Evolutionary conservation across 164 flowering plant species (phyloP).

Genomic region (Platanus orientalis): DNA sequence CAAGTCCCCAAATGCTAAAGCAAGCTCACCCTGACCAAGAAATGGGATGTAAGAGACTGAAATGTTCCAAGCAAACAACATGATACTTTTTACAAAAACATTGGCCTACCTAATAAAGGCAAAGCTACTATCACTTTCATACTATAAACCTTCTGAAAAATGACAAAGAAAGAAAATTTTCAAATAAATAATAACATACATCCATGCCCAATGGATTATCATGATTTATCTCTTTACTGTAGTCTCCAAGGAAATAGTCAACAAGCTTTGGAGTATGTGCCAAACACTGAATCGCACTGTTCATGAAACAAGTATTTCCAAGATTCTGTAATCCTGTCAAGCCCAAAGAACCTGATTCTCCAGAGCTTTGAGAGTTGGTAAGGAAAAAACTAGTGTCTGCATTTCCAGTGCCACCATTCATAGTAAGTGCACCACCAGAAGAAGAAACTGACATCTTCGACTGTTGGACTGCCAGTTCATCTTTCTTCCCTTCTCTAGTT

Average conservation of each 20-base stretch:
- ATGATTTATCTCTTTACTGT: conserved; percentile 64
- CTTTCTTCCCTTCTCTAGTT: conserved; percentile 59
- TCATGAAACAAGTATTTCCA: conserved; percentile 98
- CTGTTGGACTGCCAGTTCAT: conserved; percentile 28
- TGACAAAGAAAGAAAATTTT: not conserved
- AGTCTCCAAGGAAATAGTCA: conserved; percentile 88
- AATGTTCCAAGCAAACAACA: conserved; percentile 5
- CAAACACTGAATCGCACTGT: conserved; percentile 90
- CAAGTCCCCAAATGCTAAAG: conserved; percentile 88
- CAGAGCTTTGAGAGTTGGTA: conserved; percentile 25
- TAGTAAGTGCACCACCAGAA: conserved; percentile 31
- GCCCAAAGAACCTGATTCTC: conserved; percentile 67
- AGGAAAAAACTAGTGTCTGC: conserved; percentile 20
- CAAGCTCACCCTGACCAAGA: conserved; percentile 75
- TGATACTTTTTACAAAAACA: too few relatives aligned
- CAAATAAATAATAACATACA: conserved; percentile 37
- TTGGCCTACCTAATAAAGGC: conserved; percentile 3
- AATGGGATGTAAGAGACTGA: conserved; percentile 2
- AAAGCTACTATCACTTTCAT: conserved; percentile 1
- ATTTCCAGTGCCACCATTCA: conserved; percentile 50
- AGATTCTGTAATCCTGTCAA: conserved; percentile 90
- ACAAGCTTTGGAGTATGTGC: conserved; percentile 89
- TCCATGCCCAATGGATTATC: conserved; percentile 87
- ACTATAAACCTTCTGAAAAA: not conserved
- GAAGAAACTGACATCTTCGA: conserved; percentile 26